Evolutionary conservation across 176 grass and related monocot species (phyloP), one percentile per base, ranked within the genome.

Genomic region (Themeda triandra): DNA sequence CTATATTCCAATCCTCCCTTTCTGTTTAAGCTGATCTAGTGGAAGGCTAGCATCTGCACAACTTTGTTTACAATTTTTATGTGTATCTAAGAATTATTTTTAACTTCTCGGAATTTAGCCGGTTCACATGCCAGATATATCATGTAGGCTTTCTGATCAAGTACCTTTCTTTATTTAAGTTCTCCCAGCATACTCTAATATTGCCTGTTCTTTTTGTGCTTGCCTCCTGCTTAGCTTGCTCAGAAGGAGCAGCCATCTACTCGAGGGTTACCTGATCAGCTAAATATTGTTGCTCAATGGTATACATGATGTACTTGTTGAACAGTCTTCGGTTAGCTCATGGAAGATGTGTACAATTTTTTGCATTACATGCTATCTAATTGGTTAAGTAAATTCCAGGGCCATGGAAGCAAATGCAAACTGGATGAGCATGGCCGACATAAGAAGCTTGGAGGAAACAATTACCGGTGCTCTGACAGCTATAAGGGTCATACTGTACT

Each of bases 211-310:
- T 75, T 12, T 63, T 81, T n/a, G 35, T 76, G 53, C 73, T 64
- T 27, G 4, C 23, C 48, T 69, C 17, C 13, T 49, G 70, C 17
- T 80, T 76, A 48, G 76, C 17, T 80, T 76, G 29, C 29, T 81
- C 46, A 81, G 70, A 76, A 81, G 42, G 54, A 76, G 40, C 71
- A 28, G 63, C 40, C 71, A 51, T 39, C 60, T 76, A 17, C 6
- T 6, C 40, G 67, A 24, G 25, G 64, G 8, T 15, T 86, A 10
- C 48, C 71, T 23, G 53, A 78, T 14, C 58, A 81, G 32, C n/a
- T 89, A 62, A 65, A 82, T 31, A 36, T 15, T 71, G 53, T 89
- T 21, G 71, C 51, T 33, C 63, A 82, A 76, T 70, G 83, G 88
- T 89, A 80, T 75, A 76, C 30, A 44, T 35, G 66, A 13, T 17